A percentile compares a stretch with the other conserved stretches of the same genome.
Conservation (phyloP, 208 protist species). For the Porcisia hertigi region DNA sequence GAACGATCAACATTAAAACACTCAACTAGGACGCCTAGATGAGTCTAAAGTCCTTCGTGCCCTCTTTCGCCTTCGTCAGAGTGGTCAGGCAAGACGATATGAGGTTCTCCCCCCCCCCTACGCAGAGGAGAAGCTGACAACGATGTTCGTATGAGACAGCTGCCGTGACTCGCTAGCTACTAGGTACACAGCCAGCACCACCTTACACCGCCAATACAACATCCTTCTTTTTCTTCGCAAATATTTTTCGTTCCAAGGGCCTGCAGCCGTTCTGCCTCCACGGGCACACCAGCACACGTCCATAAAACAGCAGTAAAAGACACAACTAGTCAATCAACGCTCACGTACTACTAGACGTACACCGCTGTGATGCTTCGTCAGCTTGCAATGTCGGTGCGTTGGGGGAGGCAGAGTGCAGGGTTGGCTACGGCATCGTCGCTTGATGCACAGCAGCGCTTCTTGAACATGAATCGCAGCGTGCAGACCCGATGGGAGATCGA, state of each 20-base stretch:
- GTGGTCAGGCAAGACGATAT: neutral
- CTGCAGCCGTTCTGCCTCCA: neutral
- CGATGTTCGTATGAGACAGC: no score
- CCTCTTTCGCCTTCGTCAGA: no score
- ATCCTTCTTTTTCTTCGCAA: neutral
- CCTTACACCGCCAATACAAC: neutral
- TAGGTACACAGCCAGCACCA: neutral
- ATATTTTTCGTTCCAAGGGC: neutral
- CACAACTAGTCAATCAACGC: neutral
- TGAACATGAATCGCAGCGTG: slow-evolving; percentile 90
- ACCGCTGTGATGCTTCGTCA: slow-evolving; percentile 25
- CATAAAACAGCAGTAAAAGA: neutral
- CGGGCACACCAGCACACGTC: neutral
- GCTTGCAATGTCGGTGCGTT: slow-evolving; percentile 4
- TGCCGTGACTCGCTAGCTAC: neutral
- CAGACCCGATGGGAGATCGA: slow-evolving; percentile 86
- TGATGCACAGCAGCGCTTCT: slow-evolving; percentile 33
- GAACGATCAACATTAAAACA: no score
- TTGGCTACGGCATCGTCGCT: neutral
- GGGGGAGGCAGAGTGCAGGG: neutral
- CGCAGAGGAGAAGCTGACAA: neutral
- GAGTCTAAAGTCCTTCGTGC: no score
- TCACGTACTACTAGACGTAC: neutral
- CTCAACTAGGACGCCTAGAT: no score
- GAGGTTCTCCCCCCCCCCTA: neutral